These are phyloP conservation scores for Hygrophorus russula DNA, from an alignment of 768 basidiomycete genomes.

Conservation along the genomic window DNA sequence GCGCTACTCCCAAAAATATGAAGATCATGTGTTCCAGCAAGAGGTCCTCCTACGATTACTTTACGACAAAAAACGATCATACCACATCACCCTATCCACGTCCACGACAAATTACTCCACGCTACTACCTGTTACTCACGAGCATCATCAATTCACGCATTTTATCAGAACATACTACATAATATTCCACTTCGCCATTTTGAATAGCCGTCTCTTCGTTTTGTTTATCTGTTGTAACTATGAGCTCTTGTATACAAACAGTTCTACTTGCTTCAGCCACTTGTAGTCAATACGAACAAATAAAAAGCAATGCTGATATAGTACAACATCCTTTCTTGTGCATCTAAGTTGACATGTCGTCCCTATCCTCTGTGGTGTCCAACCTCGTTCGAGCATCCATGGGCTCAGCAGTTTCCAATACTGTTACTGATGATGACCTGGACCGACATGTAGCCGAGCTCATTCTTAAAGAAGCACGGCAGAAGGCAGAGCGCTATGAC, in stretches of 20 bases:
- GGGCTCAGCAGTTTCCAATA: conserved; percentile 48
- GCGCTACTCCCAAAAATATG: conserved; percentile 9
- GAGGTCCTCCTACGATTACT: neutral
- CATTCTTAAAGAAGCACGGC: conserved; percentile 86
- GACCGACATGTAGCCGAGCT: conserved; percentile 89
- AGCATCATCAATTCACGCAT: too few species aligned
- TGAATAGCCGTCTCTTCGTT: too few species aligned
- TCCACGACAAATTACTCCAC: too few species aligned
- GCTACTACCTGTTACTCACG: too few species aligned
- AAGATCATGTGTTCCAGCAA: conserved; percentile 7
- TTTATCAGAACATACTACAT: too few species aligned
- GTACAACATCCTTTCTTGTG: too few species aligned
- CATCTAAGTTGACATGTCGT: conserved; percentile 21
- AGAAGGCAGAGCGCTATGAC: conserved; percentile 73
- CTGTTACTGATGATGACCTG: conserved; percentile 72
- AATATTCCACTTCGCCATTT: too few species aligned
- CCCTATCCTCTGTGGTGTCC: conserved; percentile 79
- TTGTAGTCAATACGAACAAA: too few species aligned
- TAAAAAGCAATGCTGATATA: too few species aligned
- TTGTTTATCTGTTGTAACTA: too few species aligned
- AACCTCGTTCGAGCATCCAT: conserved; percentile 69
- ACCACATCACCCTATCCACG: neutral
- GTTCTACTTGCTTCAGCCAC: too few species aligned
- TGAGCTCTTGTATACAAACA: too few species aligned
- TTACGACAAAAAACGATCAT: neutral